Percentiles rank a stretch among this genome's conserved stretches.
phyloP scores from a whole-genome alignment of 768 basidiomycete species.

The Mycena amicta region DNA sequence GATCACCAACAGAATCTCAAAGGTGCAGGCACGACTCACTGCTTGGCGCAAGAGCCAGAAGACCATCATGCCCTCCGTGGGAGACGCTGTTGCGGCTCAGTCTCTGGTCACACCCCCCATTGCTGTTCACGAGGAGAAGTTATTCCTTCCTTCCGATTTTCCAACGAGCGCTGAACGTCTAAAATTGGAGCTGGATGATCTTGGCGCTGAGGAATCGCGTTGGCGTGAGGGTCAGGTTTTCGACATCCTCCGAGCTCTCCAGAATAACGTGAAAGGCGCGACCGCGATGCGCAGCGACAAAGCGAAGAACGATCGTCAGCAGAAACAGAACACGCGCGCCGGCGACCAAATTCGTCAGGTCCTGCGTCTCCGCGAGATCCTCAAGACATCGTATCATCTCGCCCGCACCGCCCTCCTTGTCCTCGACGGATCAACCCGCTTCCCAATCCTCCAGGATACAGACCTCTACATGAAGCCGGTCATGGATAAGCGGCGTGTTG shows the following conservation, averaged over 20 bases:
- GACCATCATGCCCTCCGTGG: neutral
- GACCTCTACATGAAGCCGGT: slow-evolving; percentile 6
- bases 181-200: neutral
- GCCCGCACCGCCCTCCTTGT: neutral
- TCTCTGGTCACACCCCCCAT: neutral
- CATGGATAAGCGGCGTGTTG: slow-evolving; percentile 3
- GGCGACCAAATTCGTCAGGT: neutral
- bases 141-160: slow-evolving; percentile 3
- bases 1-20: neutral
- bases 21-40: neutral
- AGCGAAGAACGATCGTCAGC: neutral
- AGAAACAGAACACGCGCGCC: neutral
- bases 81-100: neutral
- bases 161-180: neutral
- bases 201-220: neutral
- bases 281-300: neutral
- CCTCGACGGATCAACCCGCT: neutral
- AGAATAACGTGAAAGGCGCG: neutral
- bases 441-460: slow-evolving; percentile 2
- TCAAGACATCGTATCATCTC: neutral
- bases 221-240: slow-evolving; percentile 3
- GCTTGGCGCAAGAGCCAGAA: neutral
- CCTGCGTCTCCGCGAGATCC: neutral
- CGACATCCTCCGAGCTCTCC: neutral
- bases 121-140: neutral